Base-by-base conservation (phyloP, 306 rosid species). In the Sicyos baderoa region DNA sequence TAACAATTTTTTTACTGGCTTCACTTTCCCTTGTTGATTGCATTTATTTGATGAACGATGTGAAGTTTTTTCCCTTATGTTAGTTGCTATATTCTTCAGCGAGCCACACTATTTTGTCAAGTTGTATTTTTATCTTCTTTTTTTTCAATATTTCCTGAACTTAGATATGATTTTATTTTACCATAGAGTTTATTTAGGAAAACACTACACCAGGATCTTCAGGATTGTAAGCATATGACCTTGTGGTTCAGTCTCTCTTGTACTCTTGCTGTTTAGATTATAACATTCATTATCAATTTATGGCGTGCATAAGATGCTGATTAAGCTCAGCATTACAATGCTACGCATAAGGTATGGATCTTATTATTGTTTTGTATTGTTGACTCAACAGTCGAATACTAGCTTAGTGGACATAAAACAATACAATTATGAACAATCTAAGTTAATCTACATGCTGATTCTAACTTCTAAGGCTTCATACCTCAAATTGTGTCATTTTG, bases 281-380 rank as follows among this genome's bases (percentile, higher is more conserved):
- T n/a, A n/a, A n/a, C n/a, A n/a, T n/a, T n/a, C n/a, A n/a, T n/a
- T n/a, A n/a, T n/a, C n/a, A n/a, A n/a, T n/a, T n/a, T n/a, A n/a
- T n/a, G n/a, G n/a, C n/a, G n/a, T n/a, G n/a, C n/a, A 17, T 62
- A n/a, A 61, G 66, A 60, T 37, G 53, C 53, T 64, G 44, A 44
- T 18, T 64, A 44, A 64, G 70, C 53, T 12, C 51, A 63, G 23
- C 70, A 40, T 40, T 25, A 6, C 53, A 19, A 10, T 8, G 14
- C 53, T 10, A 64, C 13, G 29, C 29, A 1, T 25, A 25, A 25
- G 29, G 29, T 25, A 25, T 25, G 3, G 29, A 25, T 25, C 29
- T 32, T 37, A 42, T 63, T 11, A 42, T 11, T 12, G 49, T 35
- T 37, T 17, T 62, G 68, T 37, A 42, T 42, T 1, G 19, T 63